Evolutionary conservation across 2,329 filamentous ascomycete genomes (phyloP).

Genomic region (Triangularia verruculosa): DNA sequence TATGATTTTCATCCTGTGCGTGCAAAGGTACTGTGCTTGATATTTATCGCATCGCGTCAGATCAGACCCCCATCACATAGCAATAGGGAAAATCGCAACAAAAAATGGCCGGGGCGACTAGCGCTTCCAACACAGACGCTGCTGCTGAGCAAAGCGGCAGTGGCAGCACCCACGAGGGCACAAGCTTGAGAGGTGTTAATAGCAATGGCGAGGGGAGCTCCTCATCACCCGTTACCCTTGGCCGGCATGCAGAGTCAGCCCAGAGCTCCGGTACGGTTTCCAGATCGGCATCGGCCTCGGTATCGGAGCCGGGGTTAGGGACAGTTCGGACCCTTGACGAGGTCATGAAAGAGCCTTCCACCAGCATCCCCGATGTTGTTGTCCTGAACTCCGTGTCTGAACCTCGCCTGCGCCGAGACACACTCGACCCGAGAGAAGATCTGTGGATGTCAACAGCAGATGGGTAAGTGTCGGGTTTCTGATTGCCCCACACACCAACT

Average conservation of each 20-base stretch:
- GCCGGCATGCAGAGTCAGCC: background rate
- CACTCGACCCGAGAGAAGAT: constrained; percentile 42
- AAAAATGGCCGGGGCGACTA: constrained; percentile 13
- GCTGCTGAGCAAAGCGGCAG: constrained; percentile 1
- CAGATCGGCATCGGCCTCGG: background rate
- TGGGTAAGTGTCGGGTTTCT: constrained; percentile 36
- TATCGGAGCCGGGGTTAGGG: background rate
- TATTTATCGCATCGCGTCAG: constrained; percentile 3
- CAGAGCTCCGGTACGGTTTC: background rate
- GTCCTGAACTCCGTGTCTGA: constrained; percentile 38
- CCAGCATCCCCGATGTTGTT: constrained; percentile 37
- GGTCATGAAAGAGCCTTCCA: constrained; percentile 41
- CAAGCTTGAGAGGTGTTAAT: background rate
- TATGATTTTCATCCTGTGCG: background rate
- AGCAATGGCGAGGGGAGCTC: constrained; percentile 11
- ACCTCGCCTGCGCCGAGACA: constrained; percentile 32
- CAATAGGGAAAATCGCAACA: background rate
- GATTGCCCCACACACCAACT: background rate
- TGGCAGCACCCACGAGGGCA: background rate
- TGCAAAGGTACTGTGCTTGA: background rate
- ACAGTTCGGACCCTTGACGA: constrained; percentile 35
- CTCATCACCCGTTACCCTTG: background rate
- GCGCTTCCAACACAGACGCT: constrained; percentile 7
- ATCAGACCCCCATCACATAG: background rate
- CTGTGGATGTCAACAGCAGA: constrained; percentile 50